phyloP scores from a whole-genome alignment of 1,284 basidiomycete genomes.

The Papiliotrema nemorosa region DNA sequence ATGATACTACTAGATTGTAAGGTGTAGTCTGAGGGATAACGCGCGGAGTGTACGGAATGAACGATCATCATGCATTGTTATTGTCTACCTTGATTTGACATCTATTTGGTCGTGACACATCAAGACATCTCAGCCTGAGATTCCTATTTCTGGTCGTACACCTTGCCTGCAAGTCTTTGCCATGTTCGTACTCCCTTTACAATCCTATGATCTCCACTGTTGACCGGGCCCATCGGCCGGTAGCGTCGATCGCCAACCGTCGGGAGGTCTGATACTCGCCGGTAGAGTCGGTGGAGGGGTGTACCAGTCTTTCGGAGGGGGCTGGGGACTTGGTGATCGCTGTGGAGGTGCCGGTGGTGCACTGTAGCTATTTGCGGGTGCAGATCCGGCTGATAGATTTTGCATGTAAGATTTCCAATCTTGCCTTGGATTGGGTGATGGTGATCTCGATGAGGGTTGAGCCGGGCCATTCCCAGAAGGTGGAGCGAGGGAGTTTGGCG shows the following conservation, averaged over 20 bases:
- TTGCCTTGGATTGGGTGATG: slow-evolving; percentile 6
- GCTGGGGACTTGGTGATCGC: slow-evolving; percentile 13
- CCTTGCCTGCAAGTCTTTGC: background rate
- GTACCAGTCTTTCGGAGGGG: slow-evolving; percentile 26
- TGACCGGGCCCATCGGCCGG: too few species aligned
- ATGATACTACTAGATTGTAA: background rate
- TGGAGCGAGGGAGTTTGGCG: background rate
- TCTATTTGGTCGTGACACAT: too few species aligned
- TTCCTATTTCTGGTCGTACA: too few species aligned
- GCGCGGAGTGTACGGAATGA: background rate
- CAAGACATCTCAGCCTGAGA: too few species aligned
- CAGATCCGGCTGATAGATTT: slow-evolving; percentile 9
- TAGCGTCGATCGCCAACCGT: slow-evolving; percentile 34
- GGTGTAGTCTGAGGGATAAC: background rate
- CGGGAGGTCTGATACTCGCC: slow-evolving; percentile 26
- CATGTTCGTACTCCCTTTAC: background rate
- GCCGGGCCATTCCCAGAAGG: background rate
- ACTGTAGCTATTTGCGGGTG: background rate
- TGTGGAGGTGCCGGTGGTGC: background rate
- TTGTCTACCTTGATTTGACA: background rate
- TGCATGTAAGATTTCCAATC: slow-evolving; percentile 42
- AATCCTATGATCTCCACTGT: too few species aligned
- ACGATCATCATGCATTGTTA: background rate
- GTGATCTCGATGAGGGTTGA: slow-evolving; percentile 1
- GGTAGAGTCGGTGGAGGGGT: slow-evolving; percentile 32